These are phyloP conservation scores for Cordyceps farinosa DNA, from an alignment of 2,329 filamentous ascomycete genomes.

Conservation along the genomic window DNA sequence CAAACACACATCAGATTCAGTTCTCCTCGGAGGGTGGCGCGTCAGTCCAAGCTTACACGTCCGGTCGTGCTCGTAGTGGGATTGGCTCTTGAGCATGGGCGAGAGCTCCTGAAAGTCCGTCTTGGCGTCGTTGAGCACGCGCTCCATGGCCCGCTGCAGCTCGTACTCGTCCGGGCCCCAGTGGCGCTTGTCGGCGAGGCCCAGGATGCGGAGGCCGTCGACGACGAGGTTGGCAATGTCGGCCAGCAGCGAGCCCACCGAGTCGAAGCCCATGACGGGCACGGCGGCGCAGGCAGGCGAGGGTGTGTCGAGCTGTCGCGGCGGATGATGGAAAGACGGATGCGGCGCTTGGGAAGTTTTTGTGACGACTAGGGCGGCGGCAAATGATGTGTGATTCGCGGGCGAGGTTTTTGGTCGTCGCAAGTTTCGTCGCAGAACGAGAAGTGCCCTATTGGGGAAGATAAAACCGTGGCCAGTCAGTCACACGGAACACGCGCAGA, in stretches of 20 bases:
- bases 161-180: constrained; percentile 60
- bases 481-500: not conserved
- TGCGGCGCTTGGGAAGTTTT: not conserved
- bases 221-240: constrained; percentile 52
- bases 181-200: constrained; percentile 54
- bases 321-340: not conserved
- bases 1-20: not conserved
- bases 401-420: not conserved
- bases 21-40: not conserved
- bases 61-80: constrained; percentile 57
- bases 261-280: constrained; percentile 33
- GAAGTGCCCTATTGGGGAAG: too few relatives aligned
- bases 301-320: not conserved
- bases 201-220: constrained; percentile 52
- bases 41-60: constrained; percentile 39
- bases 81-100: constrained; percentile 51
- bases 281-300: not conserved
- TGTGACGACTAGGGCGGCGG: not conserved
- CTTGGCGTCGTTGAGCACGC: constrained; percentile 56
- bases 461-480: not conserved
- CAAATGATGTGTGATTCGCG: too few relatives aligned
- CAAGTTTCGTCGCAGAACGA: too few relatives aligned
- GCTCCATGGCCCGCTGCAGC: constrained; percentile 52
- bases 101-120: constrained; percentile 58
- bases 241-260: constrained; percentile 56